Conservation (phyloP, 139 green algal species). For the Picochlorum costavermella region DNA sequence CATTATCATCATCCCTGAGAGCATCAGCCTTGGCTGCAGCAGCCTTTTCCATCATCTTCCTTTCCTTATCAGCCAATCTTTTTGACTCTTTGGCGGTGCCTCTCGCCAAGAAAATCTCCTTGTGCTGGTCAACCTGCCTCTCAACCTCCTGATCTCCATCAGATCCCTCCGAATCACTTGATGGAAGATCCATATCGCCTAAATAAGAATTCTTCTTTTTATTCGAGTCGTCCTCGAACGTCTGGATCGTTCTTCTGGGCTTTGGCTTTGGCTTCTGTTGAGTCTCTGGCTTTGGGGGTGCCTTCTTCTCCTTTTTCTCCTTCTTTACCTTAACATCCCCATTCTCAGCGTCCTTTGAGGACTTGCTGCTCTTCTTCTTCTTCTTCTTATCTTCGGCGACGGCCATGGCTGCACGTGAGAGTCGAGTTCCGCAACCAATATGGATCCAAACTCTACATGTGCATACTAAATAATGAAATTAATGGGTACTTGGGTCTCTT, state of each 20-base stretch:
- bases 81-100: conserved; percentile 54
- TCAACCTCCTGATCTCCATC: conserved; percentile 61
- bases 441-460: too few relatives aligned
- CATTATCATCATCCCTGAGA: conserved; percentile 87
- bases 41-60: conserved; percentile 68
- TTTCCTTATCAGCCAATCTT: conserved; percentile 77
- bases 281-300: neutral
- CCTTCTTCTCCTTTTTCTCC: conserved; percentile 21
- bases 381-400: conserved; percentile 37
- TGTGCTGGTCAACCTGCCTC: conserved; percentile 28
- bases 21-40: conserved; percentile 70
- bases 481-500: too few relatives aligned
- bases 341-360: conserved; percentile 32
- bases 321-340: conserved; percentile 47
- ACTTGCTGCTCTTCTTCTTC: conserved; percentile 32
- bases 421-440: too few relatives aligned
- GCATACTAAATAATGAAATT: too few relatives aligned
- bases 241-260: neutral
- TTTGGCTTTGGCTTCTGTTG: neutral
- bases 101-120: conserved; percentile 5
- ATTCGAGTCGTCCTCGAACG: conserved; percentile 10
- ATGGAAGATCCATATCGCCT: conserved; percentile 86
- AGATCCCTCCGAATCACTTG: conserved; percentile 49
- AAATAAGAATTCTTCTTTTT: conserved; percentile 50
- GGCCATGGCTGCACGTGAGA: conserved; percentile 1